A percentile compares a stretch with the other conserved stretches of the same genome.
Conservation (phyloP, 2,329 filamentous ascomycete species). For the Paecilomyces fulvus region DNA sequence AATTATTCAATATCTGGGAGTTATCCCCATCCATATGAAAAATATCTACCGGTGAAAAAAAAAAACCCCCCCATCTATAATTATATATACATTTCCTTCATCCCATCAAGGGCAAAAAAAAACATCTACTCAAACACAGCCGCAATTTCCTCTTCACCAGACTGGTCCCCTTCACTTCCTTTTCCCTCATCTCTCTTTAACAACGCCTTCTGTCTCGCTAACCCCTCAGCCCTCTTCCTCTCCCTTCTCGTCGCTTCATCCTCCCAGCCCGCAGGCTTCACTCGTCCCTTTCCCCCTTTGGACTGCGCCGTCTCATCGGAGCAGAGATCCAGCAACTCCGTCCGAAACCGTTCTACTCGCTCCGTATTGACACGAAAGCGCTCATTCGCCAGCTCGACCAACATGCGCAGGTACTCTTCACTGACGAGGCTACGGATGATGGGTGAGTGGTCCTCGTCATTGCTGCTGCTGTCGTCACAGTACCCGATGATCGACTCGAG, state of each 20-base stretch:
- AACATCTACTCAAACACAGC: background rate
- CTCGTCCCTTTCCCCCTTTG: constrained; percentile 6
- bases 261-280: constrained; percentile 26
- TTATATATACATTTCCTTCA: background rate
- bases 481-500: constrained; percentile 74
- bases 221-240: constrained; percentile 34
- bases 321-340: constrained; percentile 18
- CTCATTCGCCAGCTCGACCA: constrained; percentile 65
- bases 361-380: constrained; percentile 33
- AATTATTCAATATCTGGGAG: background rate
- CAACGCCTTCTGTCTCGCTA: constrained; percentile 23
- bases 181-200: constrained; percentile 4
- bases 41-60: background rate
- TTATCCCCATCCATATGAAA: background rate
- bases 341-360: constrained; percentile 31
- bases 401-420: constrained; percentile 56
- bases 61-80: background rate
- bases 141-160: background rate
- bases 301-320: constrained; percentile 1
- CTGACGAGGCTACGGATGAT: constrained; percentile 51
- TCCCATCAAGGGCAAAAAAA: background rate
- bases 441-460: constrained; percentile 26
- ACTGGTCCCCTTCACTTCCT: background rate
- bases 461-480: constrained; percentile 17
- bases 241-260: constrained; percentile 27